These are phyloP conservation scores for Senecio squalidus DNA, from an alignment of 140 eudicot genomes.

Conservation along the genomic window DNA sequence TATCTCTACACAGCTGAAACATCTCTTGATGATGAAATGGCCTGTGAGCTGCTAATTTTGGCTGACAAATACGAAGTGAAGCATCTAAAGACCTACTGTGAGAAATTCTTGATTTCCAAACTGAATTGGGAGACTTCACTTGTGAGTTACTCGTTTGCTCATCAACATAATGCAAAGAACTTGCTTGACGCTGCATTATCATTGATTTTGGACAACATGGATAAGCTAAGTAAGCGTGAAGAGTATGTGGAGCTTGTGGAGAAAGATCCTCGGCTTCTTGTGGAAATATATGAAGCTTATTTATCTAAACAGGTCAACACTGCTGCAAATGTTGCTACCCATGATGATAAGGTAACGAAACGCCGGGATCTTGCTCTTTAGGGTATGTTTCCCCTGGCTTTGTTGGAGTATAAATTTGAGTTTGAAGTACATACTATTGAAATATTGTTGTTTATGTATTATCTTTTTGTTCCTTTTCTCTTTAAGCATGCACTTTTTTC, in stretches of 20 bases:
- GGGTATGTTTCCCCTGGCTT: not conserved
- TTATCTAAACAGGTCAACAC: slow-evolving; percentile 73
- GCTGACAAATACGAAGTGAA: slow-evolving; percentile 91
- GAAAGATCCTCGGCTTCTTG: slow-evolving; percentile 83
- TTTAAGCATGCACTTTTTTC: too few relatives aligned
- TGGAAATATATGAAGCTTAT: slow-evolving; percentile 78
- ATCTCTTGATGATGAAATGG: slow-evolving; percentile 77
- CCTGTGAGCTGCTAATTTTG: slow-evolving; percentile 72
- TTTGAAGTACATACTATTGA: too few relatives aligned
- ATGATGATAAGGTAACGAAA: slow-evolving; percentile 22
- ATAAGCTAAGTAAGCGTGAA: slow-evolving; percentile 64
- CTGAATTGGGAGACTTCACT: slow-evolving; percentile 82
- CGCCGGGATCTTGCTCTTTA: slow-evolving; percentile 5
- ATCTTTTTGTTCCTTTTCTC: too few relatives aligned
- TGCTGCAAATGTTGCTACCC: slow-evolving; percentile 33
- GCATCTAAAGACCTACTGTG: slow-evolving; percentile 82
- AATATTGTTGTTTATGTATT: too few relatives aligned
- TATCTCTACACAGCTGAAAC: slow-evolving; percentile 92
- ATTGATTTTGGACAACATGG: slow-evolving; percentile 79
- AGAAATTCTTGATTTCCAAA: slow-evolving; percentile 74
- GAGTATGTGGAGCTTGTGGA: slow-evolving; percentile 80
- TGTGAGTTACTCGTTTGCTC: slow-evolving; percentile 69
- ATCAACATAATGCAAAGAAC: slow-evolving; percentile 74
- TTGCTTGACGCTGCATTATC: slow-evolving; percentile 74
- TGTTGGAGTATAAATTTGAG: not conserved